Conservation (phyloP, 306 rosid genomes). For the Rosa rugosa region DNA sequence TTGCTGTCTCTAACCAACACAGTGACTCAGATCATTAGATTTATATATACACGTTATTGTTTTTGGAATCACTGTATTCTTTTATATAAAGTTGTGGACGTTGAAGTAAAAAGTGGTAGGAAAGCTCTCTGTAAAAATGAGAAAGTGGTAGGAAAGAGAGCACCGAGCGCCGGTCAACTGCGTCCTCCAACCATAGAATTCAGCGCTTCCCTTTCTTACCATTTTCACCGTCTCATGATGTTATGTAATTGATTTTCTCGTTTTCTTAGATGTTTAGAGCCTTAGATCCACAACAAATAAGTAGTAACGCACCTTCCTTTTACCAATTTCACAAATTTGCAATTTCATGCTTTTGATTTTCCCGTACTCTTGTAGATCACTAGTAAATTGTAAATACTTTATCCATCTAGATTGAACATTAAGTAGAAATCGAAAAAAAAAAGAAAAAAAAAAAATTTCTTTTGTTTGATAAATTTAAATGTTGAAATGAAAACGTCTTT, state of each 20-base stretch:
- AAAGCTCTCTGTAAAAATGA: background rate
- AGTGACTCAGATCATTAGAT: background rate
- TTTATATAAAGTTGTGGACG: background rate
- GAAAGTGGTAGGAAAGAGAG: conserved; percentile 1
- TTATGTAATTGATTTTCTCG: background rate
- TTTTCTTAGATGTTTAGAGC: background rate
- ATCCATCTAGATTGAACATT: background rate
- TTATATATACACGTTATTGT: background rate
- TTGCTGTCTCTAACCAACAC: background rate
- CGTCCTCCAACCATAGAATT: background rate
- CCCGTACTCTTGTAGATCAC: background rate
- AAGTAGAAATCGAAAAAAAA: background rate
- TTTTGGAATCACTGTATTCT: background rate
- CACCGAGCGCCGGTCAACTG: conserved; percentile 7
- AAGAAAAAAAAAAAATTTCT: too few species aligned
- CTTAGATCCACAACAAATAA: background rate
- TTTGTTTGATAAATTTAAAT: background rate
- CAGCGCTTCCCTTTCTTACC: background rate
- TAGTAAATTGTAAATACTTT: background rate
- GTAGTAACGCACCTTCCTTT: background rate
- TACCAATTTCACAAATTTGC: background rate
- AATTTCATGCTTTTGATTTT: background rate
- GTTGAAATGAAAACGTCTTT: too few species aligned
- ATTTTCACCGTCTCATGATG: background rate
- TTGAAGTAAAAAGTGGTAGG: background rate